Conservation (phyloP, 164 flowering plant species). For the Vitis vinifera region DNA sequence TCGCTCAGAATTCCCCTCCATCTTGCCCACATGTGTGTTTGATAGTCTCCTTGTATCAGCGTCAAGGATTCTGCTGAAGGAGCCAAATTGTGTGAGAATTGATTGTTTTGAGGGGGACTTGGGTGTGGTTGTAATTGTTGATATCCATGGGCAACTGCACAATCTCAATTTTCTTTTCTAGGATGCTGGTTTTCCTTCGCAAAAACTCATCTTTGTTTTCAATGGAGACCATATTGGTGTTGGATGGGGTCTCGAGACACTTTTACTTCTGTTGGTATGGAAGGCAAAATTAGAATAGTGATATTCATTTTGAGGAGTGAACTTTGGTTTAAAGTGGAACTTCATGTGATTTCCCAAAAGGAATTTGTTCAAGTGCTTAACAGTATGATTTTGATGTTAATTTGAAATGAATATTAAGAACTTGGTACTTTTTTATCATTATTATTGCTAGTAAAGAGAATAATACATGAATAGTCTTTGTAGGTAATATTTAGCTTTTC, state of each 20-base stretch:
- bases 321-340: too few relatives aligned
- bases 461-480: too few relatives aligned
- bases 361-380: too few relatives aligned
- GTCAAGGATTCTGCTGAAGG: slow-evolving; percentile 14
- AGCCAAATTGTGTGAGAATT: slow-evolving; percentile 23
- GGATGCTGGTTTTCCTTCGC: slow-evolving; percentile 19
- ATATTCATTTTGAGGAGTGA: neutral
- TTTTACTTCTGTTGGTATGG: slow-evolving; percentile 26
- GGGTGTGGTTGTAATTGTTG: slow-evolving; percentile 21
- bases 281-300: slow-evolving; percentile 16
- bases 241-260: slow-evolving; percentile 24
- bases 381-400: too few relatives aligned
- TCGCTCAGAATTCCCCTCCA: slow-evolving; percentile 10
- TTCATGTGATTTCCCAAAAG: too few relatives aligned
- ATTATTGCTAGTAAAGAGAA: too few relatives aligned
- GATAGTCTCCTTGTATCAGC: slow-evolving; percentile 7
- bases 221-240: slow-evolving; percentile 23
- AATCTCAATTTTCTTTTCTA: slow-evolving; percentile 18
- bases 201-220: slow-evolving; percentile 18
- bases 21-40: slow-evolving; percentile 16
- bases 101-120: slow-evolving; percentile 3
- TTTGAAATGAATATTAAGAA: too few relatives aligned
- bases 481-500: too few relatives aligned
- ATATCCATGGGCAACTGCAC: slow-evolving; percentile 24
- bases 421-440: too few relatives aligned